A percentile compares a stretch with the other conserved stretches of the same genome.
phyloP scores from a whole-genome alignment of 208 protist genomes.

The Acanthamoeba sp. region DNA sequence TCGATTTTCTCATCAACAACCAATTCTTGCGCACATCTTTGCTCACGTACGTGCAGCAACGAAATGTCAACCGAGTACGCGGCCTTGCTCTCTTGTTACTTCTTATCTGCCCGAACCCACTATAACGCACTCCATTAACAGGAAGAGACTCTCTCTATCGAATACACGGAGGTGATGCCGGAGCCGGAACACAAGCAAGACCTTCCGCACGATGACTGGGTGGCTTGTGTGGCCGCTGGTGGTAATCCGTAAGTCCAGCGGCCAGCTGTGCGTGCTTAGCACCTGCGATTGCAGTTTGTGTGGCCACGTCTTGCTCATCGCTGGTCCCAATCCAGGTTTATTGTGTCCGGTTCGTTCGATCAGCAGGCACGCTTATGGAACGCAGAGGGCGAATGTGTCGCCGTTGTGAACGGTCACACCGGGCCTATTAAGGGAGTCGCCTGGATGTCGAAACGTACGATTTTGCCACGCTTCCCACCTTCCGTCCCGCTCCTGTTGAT shows the following conservation, averaged over 20 bases:
- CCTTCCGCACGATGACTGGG: constrained; percentile 57
- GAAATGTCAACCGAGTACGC: constrained; percentile 52
- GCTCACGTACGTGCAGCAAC: constrained; percentile 50
- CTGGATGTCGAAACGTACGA: constrained; percentile 14
- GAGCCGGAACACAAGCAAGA: constrained; percentile 28
- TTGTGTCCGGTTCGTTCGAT: constrained; percentile 51
- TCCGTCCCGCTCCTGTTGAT: not conserved
- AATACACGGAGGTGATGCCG: constrained; percentile 36
- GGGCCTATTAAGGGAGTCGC: constrained; percentile 11
- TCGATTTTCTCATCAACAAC: constrained; percentile 61
- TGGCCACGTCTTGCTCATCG: too few relatives aligned
- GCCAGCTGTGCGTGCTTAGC: too few relatives aligned
- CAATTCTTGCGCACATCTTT: constrained; percentile 65
- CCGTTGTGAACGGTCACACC: not conserved
- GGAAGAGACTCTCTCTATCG: constrained; percentile 37
- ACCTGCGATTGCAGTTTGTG: too few relatives aligned
- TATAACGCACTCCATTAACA: not conserved
- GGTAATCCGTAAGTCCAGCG: not conserved
- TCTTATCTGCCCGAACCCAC: not conserved
- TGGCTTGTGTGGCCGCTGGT: constrained; percentile 31
- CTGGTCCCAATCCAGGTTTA: too few relatives aligned
- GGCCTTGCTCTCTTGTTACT: not conserved
- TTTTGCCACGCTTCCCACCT: too few relatives aligned
- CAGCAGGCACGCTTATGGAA: not conserved
- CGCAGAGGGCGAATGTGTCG: not conserved